These are phyloP conservation scores for Colletotrichum australisinense DNA, from an alignment of 2,329 filamentous ascomycete genomes.

Conservation along the genomic window DNA sequence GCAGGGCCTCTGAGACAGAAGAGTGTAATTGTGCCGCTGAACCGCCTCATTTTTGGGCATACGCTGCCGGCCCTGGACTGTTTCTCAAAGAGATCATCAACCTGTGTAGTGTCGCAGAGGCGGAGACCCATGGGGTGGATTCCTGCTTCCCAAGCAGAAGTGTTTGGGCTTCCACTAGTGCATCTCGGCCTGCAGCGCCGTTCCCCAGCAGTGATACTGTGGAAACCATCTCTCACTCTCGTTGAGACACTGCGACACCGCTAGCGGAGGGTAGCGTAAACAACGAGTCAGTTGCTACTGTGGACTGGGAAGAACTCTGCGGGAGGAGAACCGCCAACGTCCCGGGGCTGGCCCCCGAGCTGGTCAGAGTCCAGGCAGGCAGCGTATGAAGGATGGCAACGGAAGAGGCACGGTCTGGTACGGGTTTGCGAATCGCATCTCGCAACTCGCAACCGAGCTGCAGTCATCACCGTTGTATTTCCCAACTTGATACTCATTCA, in stretches of 20 bases:
- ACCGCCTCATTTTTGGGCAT: constrained; percentile 21
- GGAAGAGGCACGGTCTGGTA: neutral
- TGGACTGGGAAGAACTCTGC: neutral
- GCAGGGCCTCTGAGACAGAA: constrained; percentile 3
- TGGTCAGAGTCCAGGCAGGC: neutral
- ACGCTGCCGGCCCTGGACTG: neutral
- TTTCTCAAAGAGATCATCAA: neutral
- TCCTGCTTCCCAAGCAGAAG: neutral
- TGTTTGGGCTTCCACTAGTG: constrained; percentile 1
- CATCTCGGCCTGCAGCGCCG: constrained; percentile 3
- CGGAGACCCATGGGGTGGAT: neutral
- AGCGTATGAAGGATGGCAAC: neutral
- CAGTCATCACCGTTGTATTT: neutral
- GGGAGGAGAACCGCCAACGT: neutral
- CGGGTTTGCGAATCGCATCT: neutral
- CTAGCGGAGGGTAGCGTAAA: constrained; percentile 5
- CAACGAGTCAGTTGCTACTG: constrained; percentile 20
- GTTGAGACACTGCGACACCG: constrained; percentile 20
- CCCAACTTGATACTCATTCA: constrained; percentile 9
- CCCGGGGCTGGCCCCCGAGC: neutral
- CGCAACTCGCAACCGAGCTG: neutral
- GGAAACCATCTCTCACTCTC: constrained; percentile 14
- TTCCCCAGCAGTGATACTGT: constrained; percentile 1
- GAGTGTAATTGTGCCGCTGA: neutral
- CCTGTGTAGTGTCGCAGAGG: neutral